Evolutionary conservation across 176 grass and related monocot species (phyloP), one percentile per base, ranked within the genome.

Genomic region (Triticum urartu): DNA sequence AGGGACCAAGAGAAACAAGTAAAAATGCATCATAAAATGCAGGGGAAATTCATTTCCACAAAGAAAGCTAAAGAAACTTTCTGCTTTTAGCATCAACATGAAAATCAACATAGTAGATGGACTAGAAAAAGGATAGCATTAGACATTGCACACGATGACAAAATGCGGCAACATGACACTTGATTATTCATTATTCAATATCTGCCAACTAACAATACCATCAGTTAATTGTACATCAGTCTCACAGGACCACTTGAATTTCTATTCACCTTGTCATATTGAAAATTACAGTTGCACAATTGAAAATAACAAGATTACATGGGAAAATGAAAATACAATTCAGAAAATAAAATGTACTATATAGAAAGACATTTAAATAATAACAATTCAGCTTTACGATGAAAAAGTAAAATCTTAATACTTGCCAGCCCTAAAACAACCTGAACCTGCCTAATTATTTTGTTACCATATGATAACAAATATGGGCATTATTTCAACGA

Each of bases 301-400:
- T 15, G 79, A 40, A 82, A 87, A 67, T 47, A 32, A 58, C 14
- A 87, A 54, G 14, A 66, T 11, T 75, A 56, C 9, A 65, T 9
- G 59, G 21, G 21, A 26, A 79, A 68, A 54, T 54, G 2, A n/a
- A 43, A 24, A 64, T 63, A 60, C 17, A 28, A 35, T 80, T 72
- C 5, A 17, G 3, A 69, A 77, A 71, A 17, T 11, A 11, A 38
- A 28, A 22, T 6, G 3, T 36, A 72, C 7, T 75, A 45, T 56
- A n/a, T 64, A 4, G 9, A 11, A 35, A 62, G 20, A 21, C 72
- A 34, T 24, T 64, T 62, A 66, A 73, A n/a, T 74, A 80, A 79
- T 32, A 47, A 45, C 67, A 72, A 72, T 40, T 40, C 13, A 43
- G 32, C 35, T 45, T 73, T 60, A 83, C 30, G 69, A 84, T 26